These are phyloP conservation scores for Fusarium sp. DNA, from an alignment of 2,329 filamentous ascomycete genomes.

Conservation along the genomic window DNA sequence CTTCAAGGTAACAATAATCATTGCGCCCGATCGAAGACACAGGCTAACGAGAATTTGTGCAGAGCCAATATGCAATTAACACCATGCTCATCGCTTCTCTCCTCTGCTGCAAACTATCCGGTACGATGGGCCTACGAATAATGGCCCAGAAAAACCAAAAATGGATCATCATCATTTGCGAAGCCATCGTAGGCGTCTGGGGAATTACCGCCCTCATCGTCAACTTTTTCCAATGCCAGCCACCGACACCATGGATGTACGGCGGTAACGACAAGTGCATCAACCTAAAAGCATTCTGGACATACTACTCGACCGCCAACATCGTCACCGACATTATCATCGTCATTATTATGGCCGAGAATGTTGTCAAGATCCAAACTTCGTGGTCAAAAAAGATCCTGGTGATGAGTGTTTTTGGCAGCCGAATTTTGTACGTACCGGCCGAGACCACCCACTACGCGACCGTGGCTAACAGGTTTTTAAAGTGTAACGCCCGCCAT, in stretches of 20 bases:
- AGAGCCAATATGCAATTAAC: slow-evolving; percentile 50
- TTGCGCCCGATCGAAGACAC: not conserved
- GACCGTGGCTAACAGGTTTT: slow-evolving; percentile 11
- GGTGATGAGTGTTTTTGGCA: slow-evolving; percentile 52
- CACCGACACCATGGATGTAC: slow-evolving; percentile 50
- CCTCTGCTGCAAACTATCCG: slow-evolving; percentile 48
- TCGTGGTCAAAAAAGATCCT: slow-evolving; percentile 48
- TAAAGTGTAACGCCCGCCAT: slow-evolving; percentile 49
- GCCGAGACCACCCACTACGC: not conserved
- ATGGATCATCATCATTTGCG: slow-evolving; percentile 36
- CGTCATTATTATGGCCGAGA: slow-evolving; percentile 49
- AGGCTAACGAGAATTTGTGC: slow-evolving; percentile 6
- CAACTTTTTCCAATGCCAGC: slow-evolving; percentile 49
- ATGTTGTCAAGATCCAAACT: slow-evolving; percentile 50
- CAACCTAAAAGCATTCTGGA: slow-evolving; percentile 44
- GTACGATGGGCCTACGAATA: slow-evolving; percentile 46
- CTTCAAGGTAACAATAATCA: slow-evolving; percentile 44
- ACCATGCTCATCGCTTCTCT: slow-evolving; percentile 47
- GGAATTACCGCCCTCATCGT: slow-evolving; percentile 45
- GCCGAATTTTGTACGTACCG: slow-evolving; percentile 50
- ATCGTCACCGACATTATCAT: slow-evolving; percentile 50
- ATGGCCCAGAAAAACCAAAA: slow-evolving; percentile 46
- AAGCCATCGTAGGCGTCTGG: slow-evolving; percentile 44
- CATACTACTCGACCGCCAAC: slow-evolving; percentile 50
- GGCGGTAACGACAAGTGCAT: slow-evolving; percentile 43